Evolutionary conservation across 306 rosid genomes (phyloP), one percentile per base, ranked within the genome.

Genomic region (Sicyos edulis): DNA sequence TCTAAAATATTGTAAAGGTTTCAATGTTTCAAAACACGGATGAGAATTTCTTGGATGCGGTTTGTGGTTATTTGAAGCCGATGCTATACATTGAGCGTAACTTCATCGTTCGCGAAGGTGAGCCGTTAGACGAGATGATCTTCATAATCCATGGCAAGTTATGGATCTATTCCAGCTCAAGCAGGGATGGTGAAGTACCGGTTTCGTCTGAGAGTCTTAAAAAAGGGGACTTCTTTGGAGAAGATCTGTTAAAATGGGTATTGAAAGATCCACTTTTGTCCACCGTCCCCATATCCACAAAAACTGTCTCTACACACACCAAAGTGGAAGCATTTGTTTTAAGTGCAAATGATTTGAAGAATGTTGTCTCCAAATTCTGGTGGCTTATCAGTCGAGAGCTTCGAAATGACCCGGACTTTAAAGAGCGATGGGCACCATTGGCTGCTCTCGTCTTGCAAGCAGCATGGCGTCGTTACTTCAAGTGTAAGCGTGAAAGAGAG

Each of bases 1-100:
- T 83, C 84, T 72, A 81, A 84, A 54, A 81, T 86, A 0, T n/a
- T 15, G 19, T 44, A 5, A 34, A 82, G 82, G 82, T 76, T 7
- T 67, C 82, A 3, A 19, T 22, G 50, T 26, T 78, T 51, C 52
- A 21, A 34, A 67, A 29, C 24, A 21, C 2, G 69, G 55, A 78
- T 1, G 55, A 51, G 45, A 62, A 24, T 26, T 19, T 77, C 37
- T 19, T 72, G 21, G 63, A 72, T n/a, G 80, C 72, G 26, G 52
- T 72, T 11, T 61, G 40, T 60, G 51, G 60, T 54, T 24, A 16
- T 71, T 66, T 77, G n/a, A 72, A 63, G 17, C 80, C 76, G 21
- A 45, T 37, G 54, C 34, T 63, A 11, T 77, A 62, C 57, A 54
- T 24, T 12, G 80, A 77, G 29, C 72, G 51, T 20, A 62, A 3